Evolutionary conservation across 2,329 filamentous ascomycete species (phyloP).

Genomic region (Microdochium trichocladiopsis): DNA sequence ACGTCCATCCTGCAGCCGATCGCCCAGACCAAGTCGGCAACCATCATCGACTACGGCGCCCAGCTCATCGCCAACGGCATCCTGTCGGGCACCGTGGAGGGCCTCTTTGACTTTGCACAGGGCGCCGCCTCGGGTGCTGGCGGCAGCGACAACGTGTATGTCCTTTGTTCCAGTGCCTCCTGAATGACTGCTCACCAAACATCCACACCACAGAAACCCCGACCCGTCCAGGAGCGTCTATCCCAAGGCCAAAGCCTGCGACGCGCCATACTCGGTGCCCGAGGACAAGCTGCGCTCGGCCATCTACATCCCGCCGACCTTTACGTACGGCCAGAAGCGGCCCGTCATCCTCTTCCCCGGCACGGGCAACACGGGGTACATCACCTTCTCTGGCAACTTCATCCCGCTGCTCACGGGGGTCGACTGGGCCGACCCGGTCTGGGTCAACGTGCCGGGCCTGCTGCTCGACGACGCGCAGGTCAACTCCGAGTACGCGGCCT

Average conservation of each 20-base stretch:
- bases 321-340: slow-evolving; percentile 35
- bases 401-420: slow-evolving; percentile 36
- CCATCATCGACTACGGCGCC: not conserved
- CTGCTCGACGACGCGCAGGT: slow-evolving; percentile 39
- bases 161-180: not conserved
- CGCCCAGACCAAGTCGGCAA: not conserved
- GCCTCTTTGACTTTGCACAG: not conserved
- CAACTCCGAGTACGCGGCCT: slow-evolving; percentile 48
- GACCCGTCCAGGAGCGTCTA: slow-evolving; percentile 19
- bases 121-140: not conserved
- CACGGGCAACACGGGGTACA: slow-evolving; percentile 39
- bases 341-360: slow-evolving; percentile 47
- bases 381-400: slow-evolving; percentile 37
- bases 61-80: not conserved
- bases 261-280: slow-evolving; percentile 39
- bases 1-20: not conserved
- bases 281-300: slow-evolving; percentile 39
- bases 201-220: not conserved
- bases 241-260: slow-evolving; percentile 25
- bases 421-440: slow-evolving; percentile 39
- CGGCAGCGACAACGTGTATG: not conserved
- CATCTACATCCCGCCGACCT: slow-evolving; percentile 42
- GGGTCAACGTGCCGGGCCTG: slow-evolving; percentile 44
- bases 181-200: not conserved
- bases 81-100: not conserved